Percentiles rank a stretch among this genome's conserved stretches.
Conservation (phyloP, 2,329 filamentous ascomycete genomes). For the Triangularia verruculosa region DNA sequence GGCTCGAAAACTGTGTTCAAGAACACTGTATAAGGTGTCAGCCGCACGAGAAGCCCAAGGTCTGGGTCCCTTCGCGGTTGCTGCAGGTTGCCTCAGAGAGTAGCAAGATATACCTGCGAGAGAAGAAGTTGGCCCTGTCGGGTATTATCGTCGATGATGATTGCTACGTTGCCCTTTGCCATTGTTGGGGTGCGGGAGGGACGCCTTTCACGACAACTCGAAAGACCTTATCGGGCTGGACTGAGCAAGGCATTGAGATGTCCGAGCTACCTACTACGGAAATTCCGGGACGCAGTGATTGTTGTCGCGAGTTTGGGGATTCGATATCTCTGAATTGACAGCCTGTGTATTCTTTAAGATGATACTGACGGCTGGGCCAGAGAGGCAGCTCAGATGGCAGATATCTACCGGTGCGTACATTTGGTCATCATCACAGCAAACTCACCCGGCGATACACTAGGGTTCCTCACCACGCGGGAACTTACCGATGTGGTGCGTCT, state of each 20-base stretch:
- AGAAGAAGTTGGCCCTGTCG: not conserved
- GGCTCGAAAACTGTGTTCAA: constrained; percentile 13
- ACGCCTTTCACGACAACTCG: constrained; percentile 16
- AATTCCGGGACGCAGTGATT: constrained; percentile 29
- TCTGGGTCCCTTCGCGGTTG: constrained; percentile 15
- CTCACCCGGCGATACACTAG: constrained; percentile 7
- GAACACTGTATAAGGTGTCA: constrained; percentile 10
- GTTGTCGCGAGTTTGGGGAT: constrained; percentile 27
- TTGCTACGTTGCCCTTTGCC: constrained; percentile 28
- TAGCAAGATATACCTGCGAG: constrained; percentile 10
- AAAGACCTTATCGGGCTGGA: constrained; percentile 8
- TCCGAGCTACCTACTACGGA: constrained; percentile 24
- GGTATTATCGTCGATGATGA: not conserved
- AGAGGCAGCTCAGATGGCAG: constrained; percentile 28
- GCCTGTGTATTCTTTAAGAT: constrained; percentile 34
- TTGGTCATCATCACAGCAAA: constrained; percentile 26
- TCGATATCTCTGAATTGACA: constrained; percentile 35
- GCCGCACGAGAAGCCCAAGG: not conserved
- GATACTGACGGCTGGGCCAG: constrained; percentile 22
- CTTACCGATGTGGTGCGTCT: constrained; percentile 2
- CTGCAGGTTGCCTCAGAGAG: constrained; percentile 6
- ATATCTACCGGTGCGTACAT: constrained; percentile 28
- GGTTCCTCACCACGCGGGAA: constrained; percentile 12
- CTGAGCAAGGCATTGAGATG: constrained; percentile 9
- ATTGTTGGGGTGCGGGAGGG: constrained; percentile 29